Conservation (phyloP, 768 basidiomycete genomes). For the Tephrocybe rancida region DNA sequence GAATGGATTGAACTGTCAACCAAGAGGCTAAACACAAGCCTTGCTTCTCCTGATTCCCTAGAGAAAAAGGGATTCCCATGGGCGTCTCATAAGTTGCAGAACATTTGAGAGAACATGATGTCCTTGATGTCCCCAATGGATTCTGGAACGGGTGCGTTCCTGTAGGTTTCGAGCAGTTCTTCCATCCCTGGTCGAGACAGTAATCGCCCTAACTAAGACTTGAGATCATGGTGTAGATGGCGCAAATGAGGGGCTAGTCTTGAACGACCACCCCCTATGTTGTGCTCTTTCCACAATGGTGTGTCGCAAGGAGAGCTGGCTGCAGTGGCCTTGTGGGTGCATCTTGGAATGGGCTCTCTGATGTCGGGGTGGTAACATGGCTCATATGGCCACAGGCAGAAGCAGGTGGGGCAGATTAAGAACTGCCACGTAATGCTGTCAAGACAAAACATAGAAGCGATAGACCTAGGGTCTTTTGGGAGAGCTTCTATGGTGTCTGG, state of each 20-base stretch:
- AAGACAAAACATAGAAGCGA: constrained; percentile 15
- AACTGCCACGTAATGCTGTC: constrained; percentile 22
- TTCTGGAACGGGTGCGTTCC: background rate
- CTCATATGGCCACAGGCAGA: constrained; percentile 18
- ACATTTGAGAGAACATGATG: constrained; percentile 20
- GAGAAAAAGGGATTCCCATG: constrained; percentile 24
- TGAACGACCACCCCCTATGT: background rate
- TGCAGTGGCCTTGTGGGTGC: constrained; percentile 12
- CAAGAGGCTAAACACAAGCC: no score
- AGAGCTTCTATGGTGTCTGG: constrained; percentile 5
- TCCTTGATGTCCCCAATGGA: constrained; percentile 15
- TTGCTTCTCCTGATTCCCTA: constrained; percentile 10
- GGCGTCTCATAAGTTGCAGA: constrained; percentile 18
- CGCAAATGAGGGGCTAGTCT: constrained; percentile 10
- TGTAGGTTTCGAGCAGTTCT: constrained; percentile 18
- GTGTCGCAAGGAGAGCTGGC: constrained; percentile 16
- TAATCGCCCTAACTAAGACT: constrained; percentile 26
- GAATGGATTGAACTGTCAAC: constrained; percentile 29
- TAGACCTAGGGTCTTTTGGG: constrained; percentile 23
- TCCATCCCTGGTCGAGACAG: constrained; percentile 27
- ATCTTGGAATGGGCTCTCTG: constrained; percentile 1
- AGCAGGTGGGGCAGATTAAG: constrained; percentile 26
- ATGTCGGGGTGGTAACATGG: background rate
- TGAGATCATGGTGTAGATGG: constrained; percentile 24
- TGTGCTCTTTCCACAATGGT: constrained; percentile 19